Evolutionary conservation across 2,329 filamentous ascomycete genomes (phyloP).

Genomic region (Gnomoniopsis sp.): DNA sequence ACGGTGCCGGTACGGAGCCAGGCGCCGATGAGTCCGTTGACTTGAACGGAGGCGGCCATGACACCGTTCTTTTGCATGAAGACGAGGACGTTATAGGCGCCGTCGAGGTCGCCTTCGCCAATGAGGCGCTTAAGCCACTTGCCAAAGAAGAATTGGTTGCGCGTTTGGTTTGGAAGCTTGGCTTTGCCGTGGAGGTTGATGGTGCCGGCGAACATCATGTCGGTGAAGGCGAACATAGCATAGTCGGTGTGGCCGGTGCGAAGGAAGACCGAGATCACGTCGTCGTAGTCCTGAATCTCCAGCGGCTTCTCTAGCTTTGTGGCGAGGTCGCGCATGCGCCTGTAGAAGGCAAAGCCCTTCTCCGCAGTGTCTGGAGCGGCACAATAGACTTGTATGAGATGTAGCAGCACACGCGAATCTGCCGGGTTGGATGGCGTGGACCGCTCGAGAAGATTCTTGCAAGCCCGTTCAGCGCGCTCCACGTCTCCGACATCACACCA

Average conservation of each 20-base stretch:
- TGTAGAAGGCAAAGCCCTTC: constrained; percentile 66
- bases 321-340: constrained; percentile 54
- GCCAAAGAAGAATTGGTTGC: constrained; percentile 79
- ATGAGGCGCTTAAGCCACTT: constrained; percentile 88
- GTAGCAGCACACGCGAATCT: constrained; percentile 58
- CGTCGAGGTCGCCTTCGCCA: constrained; percentile 65
- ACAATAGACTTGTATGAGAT: constrained; percentile 67
- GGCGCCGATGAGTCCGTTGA: constrained; percentile 79
- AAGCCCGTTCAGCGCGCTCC: constrained; percentile 55
- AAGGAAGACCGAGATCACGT: constrained; percentile 68
- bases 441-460: constrained; percentile 47
- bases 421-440: constrained; percentile 32
- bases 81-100: constrained; percentile 68
- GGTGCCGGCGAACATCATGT: constrained; percentile 74
- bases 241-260: constrained; percentile 60
- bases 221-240: constrained; percentile 75
- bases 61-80: constrained; percentile 71
- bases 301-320: constrained; percentile 37
- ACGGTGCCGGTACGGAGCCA: constrained; percentile 65
- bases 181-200: constrained; percentile 43
- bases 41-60: constrained; percentile 66
- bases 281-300: constrained; percentile 72
- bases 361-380: constrained; percentile 45
- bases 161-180: constrained; percentile 45
- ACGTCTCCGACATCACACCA: constrained; percentile 55